Percentiles rank a stretch among this genome's conserved stretches.
Conservation (phyloP, 768 basidiomycete genomes). For the Auricularia sp. region DNA sequence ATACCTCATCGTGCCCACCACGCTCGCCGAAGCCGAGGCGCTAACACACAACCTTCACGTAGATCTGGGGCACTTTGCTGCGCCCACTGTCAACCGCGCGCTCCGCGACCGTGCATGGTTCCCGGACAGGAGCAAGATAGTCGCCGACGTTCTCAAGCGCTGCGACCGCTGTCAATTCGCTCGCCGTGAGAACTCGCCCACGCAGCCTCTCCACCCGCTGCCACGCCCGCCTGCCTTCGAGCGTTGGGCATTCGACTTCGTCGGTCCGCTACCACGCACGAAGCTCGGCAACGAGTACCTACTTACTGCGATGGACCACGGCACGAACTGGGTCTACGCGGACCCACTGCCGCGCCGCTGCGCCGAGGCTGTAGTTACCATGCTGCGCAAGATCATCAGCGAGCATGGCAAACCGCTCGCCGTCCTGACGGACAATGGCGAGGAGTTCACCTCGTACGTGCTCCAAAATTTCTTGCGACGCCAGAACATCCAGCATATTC, state of each 20-base stretch:
- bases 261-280: constrained; percentile 13
- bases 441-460: constrained; percentile 16
- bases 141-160: constrained; percentile 10
- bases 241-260: constrained; percentile 15
- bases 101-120: constrained; percentile 7
- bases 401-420: constrained; percentile 12
- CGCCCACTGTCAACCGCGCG: constrained; percentile 9
- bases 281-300: constrained; percentile 14
- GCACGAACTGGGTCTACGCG: constrained; percentile 1
- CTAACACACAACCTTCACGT: constrained; percentile 4
- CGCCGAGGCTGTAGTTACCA: not conserved
- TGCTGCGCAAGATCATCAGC: constrained; percentile 9
- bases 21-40: not conserved
- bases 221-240: constrained; percentile 13
- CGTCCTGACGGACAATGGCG: constrained; percentile 15
- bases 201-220: constrained; percentile 15
- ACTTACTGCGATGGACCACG: constrained; percentile 13
- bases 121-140: constrained; percentile 3
- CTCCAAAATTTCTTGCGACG: not conserved
- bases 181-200: constrained; percentile 7
- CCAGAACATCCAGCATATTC: constrained; percentile 12
- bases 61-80: constrained; percentile 15
- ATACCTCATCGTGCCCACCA: not conserved
- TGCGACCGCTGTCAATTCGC: constrained; percentile 16
- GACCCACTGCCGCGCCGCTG: constrained; percentile 9